Evolutionary conservation across 106 monocot species (phyloP).

Genomic region (Acorus calamus): DNA sequence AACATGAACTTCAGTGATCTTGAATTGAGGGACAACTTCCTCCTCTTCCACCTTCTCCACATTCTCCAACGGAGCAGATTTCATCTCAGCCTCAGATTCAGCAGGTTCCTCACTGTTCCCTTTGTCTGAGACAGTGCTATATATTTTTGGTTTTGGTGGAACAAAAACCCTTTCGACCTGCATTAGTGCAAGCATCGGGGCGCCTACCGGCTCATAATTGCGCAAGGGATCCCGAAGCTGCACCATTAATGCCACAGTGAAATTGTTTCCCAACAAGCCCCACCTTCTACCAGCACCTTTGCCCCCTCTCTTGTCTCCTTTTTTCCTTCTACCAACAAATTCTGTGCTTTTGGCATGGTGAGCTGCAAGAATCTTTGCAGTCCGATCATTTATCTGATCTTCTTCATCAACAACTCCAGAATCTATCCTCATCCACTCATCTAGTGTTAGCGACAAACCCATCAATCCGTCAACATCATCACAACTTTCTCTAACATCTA

Average conservation of each 20-base stretch:
- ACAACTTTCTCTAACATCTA: conserved; percentile 59
- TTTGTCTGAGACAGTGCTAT: conserved; percentile 44
- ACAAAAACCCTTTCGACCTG: conserved; percentile 91
- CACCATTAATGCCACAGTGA: conserved; percentile 95
- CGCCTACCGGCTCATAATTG: conserved; percentile 88
- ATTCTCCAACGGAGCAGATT: conserved; percentile 14
- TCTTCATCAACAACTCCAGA: conserved; percentile 78
- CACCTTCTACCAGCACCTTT: conserved; percentile 64
- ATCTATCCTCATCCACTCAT: conserved; percentile 97
- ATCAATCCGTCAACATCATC: conserved; percentile 81
- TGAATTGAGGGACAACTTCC: conserved; percentile 53
- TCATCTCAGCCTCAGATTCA: conserved; percentile 33
- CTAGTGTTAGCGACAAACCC: conserved; percentile 77
- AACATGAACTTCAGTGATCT: conserved; percentile 85
- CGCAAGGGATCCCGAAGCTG: conserved; percentile 94
- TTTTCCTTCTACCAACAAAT: conserved; percentile 34
- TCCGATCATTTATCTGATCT: conserved; percentile 63
- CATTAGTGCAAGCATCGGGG: conserved; percentile 91
- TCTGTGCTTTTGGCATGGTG: conserved; percentile 82
- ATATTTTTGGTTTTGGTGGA: conserved; percentile 82
- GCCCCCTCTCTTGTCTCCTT: conserved; percentile 42
- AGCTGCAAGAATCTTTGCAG: conserved; percentile 89
- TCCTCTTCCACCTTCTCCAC: conserved; percentile 39
- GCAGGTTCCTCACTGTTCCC: conserved; percentile 36
- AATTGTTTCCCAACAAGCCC: conserved; percentile 88